Conservation (phyloP, 83 land plant species). For the Picea mariana region DNA sequence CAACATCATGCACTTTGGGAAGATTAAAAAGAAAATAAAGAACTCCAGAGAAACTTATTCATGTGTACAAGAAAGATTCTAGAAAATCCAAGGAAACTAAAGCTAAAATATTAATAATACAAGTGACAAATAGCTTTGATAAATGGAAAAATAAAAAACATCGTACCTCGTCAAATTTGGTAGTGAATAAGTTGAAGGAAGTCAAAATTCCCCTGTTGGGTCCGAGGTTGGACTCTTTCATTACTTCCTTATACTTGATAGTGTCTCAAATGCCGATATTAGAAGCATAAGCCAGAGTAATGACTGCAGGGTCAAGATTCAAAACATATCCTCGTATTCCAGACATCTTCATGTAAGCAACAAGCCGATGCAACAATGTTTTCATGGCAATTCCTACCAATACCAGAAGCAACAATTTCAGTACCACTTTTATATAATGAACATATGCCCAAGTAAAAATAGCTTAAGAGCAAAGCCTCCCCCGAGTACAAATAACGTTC, state of each 20-base stretch:
- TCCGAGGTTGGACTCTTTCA: constrained; percentile 97
- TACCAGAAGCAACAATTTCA: neutral
- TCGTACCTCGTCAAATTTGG: constrained; percentile 94
- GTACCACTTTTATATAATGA: neutral
- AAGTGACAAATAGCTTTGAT: no score
- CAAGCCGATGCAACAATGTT: constrained; percentile 83
- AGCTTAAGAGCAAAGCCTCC: neutral
- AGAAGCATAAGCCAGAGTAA: constrained; percentile 86
- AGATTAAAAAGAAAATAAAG: no score
- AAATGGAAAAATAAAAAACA: no score
- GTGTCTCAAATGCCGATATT: constrained; percentile 99
- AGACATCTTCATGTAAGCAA: constrained; percentile 64
- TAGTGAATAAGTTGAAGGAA: constrained; percentile 92
- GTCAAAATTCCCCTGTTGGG: constrained; percentile 99
- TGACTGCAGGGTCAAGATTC: constrained; percentile 95
- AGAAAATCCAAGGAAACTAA: no score
- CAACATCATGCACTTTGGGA: no score
- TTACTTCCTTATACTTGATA: constrained; percentile 94
- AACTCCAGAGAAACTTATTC: no score
- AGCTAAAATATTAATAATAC: no score
- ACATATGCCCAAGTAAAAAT: no score
- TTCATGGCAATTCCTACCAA: constrained; percentile 93
- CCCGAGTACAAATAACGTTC: neutral
- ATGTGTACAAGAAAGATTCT: no score
- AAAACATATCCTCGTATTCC: constrained; percentile 82